Evolutionary conservation across 2,329 filamentous ascomycete genomes (phyloP), one percentile per base, ranked within the genome.

Genomic region (Fusarium mundagurra): DNA sequence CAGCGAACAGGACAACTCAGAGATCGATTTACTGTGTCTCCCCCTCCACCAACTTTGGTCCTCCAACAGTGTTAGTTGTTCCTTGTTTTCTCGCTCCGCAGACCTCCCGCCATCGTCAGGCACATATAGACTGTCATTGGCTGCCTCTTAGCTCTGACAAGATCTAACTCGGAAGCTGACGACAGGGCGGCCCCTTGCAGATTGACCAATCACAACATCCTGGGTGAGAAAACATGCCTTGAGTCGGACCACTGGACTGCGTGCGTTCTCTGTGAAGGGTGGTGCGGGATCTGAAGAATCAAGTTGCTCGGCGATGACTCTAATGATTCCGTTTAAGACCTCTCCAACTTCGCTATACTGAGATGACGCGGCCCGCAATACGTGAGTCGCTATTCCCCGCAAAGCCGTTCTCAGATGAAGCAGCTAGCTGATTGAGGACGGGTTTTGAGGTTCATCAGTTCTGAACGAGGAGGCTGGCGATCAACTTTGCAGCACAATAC

Each of bases 111-210:
- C 39, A 48, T 58, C 61, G 48, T 43, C 71, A 73, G 71, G 71
- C 45, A 73, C 71, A 33, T 62, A 16, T 20, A 45, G 39, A 41
- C 41, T 68, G 54, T 47, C 59, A 82, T 82, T 82, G 81, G 81
- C 53, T 69, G 66, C 75, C 59, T 69, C 65, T 61, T 48, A 59
- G 61, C 59, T 47, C 79, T 79, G 79, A 76, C 70, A 73, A 71
- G 64, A 64, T 61, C 69, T 69, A 63, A 76, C 68, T 67, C 61
- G 57, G 72, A 76, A 74, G 71, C 54, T 77, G 77, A 62, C 53
- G 61, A 69, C 74, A 72, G 61, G 71, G 61, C 69, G 59, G 67
- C 69, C 54, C 75, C 76, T 75, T 77, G 76, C 75, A 73, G 71
- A n/a, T 53, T 69, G 62, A 45, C 76, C 76, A 78, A 79, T 79